Percentiles rank a stretch among this genome's conserved stretches.
Evolutionary conservation across 352 stramenopile genomes (phyloP).

Genomic region (Aphanomyces astaci): DNA sequence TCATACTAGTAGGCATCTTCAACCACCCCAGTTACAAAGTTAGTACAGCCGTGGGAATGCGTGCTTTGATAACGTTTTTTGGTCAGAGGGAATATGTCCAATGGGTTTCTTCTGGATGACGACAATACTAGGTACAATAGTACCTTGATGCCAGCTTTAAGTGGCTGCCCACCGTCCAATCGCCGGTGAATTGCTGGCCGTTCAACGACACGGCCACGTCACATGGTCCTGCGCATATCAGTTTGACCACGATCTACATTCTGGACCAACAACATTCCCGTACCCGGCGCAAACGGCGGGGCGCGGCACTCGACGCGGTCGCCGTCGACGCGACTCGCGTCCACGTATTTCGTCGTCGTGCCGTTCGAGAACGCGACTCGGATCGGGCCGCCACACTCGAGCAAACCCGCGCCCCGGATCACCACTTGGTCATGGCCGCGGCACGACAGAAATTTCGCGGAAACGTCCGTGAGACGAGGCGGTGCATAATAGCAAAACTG

Average conservation of each 20-base stretch:
- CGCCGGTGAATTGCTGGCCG: slow-evolving; percentile 17
- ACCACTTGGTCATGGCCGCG: background rate
- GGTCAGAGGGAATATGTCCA: too few relatives aligned
- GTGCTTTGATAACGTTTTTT: too few relatives aligned
- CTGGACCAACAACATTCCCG: too few relatives aligned
- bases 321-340: background rate
- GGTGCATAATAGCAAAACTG: slow-evolving; percentile 7
- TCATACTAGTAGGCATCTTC: too few relatives aligned
- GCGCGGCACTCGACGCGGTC: background rate
- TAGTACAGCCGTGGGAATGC: too few relatives aligned
- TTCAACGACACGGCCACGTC: slow-evolving; percentile 13
- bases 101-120: too few relatives aligned
- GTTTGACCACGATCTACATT: too few relatives aligned
- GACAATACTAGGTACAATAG: too few relatives aligned
- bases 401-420: slow-evolving; percentile 1
- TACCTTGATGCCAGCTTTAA: background rate
- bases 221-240: background rate
- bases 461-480: background rate
- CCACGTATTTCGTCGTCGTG: slow-evolving; percentile 10
- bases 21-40: too few relatives aligned
- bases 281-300: slow-evolving; percentile 16
- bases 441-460: background rate
- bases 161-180: slow-evolving; percentile 7
- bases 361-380: slow-evolving; percentile 19
- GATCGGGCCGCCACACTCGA: slow-evolving; percentile 10